Evolutionary conservation across 257 asterid species (phyloP).

Genomic region (Scutellaria barbata): DNA sequence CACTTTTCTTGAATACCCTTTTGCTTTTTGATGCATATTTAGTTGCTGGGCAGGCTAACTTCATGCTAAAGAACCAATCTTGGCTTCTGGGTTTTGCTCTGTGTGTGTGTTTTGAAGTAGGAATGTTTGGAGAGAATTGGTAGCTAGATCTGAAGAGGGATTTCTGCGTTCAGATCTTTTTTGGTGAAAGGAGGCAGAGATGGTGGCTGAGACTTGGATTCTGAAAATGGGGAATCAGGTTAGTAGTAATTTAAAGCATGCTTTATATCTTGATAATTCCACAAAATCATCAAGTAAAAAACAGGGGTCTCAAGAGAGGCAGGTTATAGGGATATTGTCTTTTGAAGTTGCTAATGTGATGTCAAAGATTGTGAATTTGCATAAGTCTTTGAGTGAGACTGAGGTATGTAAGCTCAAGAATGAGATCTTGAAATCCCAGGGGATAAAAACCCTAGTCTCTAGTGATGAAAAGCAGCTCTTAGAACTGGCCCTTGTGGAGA

Average conservation of each 20-base stretch:
- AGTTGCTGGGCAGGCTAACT: neutral
- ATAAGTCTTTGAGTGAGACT: slow-evolving; percentile 69
- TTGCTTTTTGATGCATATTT: slow-evolving; percentile 4
- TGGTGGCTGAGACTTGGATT: slow-evolving; percentile 96
- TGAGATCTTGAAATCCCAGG: slow-evolving; percentile 79
- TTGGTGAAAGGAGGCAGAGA: slow-evolving; percentile 43
- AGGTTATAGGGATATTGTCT: slow-evolving; percentile 73
- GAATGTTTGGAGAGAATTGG: slow-evolving; percentile 4
- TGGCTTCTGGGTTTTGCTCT: neutral
- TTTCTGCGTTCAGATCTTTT: slow-evolving; percentile 36
- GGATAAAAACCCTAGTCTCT: slow-evolving; percentile 65
- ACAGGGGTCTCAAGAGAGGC: slow-evolving; percentile 46
- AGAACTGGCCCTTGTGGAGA: slow-evolving; percentile 74
- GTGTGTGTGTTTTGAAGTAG: neutral
- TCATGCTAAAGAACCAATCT: slow-evolving; percentile 22
- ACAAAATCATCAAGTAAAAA: slow-evolving; percentile 50
- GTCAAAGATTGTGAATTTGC: slow-evolving; percentile 84
- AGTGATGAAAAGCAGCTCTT: slow-evolving; percentile 67
- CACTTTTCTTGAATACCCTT: slow-evolving; percentile 40
- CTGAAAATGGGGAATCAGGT: slow-evolving; percentile 91
- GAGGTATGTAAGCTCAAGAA: slow-evolving; percentile 70
- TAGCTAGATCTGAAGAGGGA: slow-evolving; percentile 56
- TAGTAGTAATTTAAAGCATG: slow-evolving; percentile 78
- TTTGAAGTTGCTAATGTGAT: slow-evolving; percentile 97
- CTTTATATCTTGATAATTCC: slow-evolving; percentile 65